Evolutionary conservation across 2,329 filamentous ascomycete genomes (phyloP), one percentile per base, ranked within the genome.

Genomic region (Sclerotinia borealis): DNA sequence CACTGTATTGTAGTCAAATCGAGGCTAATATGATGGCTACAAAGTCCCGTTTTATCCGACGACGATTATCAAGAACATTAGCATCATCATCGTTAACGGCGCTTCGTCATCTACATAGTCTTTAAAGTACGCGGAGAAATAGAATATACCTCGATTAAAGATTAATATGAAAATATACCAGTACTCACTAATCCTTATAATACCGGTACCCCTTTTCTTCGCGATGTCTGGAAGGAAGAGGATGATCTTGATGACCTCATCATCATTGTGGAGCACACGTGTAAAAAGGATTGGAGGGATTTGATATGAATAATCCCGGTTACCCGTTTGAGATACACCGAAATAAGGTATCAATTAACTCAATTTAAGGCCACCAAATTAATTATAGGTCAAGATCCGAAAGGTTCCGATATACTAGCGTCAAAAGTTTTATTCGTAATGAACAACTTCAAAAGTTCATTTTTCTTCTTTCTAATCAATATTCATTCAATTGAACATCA

Each of bases 381-480:
- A 41, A 56, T 52, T 52, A 37, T 37, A 36, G 8, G 54, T 56
- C n/a, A n/a, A n/a, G n/a, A n/a, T n/a, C 54, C 54, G 54, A 56
- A 56, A 56, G 54, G 19, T 56, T 56, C 54, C 54, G 54, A 56
- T 45, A 13, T 31, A 22, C 19, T 56, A 56, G 54, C 54, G 54
- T 45, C 54, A 56, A 56, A 56, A 56, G 54, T 56, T 56, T 56
- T 56, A n/a, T n/a, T n/a, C n/a, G n/a, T n/a, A 45, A 51, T 56
- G 11, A 31, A n/a, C 47, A 49, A n/a, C n/a, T 22, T 31, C 47
- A 49, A 49, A 49, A 37, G n/a, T n/a, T n/a, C n/a, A n/a, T 56
- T 11, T 25, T 56, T 56, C 43, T 56, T 56, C 52, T 43, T 43
- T 34, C 52, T 56, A 56, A 56, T 45, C 39, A 56, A 56, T 45